Evolutionary conservation across 2,329 filamentous ascomycete species (phyloP).

Genomic region (Ilyonectria mors-panacis): DNA sequence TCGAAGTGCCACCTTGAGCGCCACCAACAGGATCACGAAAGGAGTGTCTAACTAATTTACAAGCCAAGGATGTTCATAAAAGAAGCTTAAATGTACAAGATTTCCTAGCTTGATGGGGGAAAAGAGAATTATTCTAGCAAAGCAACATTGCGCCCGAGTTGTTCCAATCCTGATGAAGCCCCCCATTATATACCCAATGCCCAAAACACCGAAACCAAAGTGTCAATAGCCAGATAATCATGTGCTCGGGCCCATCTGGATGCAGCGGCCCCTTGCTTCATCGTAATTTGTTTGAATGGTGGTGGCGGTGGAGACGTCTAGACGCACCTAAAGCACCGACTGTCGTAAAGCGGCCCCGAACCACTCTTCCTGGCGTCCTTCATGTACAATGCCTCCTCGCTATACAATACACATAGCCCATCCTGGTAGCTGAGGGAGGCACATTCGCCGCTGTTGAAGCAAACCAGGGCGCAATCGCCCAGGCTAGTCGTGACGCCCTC

Average conservation of each 20-base stretch:
- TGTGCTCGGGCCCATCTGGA: too few relatives aligned
- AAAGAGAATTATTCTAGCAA: too few relatives aligned
- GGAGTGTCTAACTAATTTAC: too few relatives aligned
- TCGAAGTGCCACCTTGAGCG: too few relatives aligned
- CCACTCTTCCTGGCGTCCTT: conserved; percentile 1
- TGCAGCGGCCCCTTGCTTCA: not conserved
- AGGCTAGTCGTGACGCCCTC: not conserved
- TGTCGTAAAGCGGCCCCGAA: conserved; percentile 10
- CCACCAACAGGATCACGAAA: too few relatives aligned
- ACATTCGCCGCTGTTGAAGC: not conserved
- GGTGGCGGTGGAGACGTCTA: not conserved
- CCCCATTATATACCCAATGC: not conserved
- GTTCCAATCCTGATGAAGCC: not conserved
- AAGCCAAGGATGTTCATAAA: too few relatives aligned
- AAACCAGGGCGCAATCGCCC: conserved; percentile 9
- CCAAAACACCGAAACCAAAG: not conserved
- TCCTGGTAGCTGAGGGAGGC: conserved; percentile 1
- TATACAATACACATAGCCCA: conserved; percentile 1
- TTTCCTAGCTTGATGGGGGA: too few relatives aligned
- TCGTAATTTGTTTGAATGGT: not conserved
- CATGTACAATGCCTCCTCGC: conserved; percentile 13
- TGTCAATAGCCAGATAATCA: not conserved
- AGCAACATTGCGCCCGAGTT: too few relatives aligned
- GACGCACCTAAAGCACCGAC: conserved; percentile 14
- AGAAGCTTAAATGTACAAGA: too few relatives aligned